These are phyloP conservation scores for Phytopythium chamaehyphon DNA, from an alignment of 352 stramenopile genomes.

Conservation along the genomic window DNA sequence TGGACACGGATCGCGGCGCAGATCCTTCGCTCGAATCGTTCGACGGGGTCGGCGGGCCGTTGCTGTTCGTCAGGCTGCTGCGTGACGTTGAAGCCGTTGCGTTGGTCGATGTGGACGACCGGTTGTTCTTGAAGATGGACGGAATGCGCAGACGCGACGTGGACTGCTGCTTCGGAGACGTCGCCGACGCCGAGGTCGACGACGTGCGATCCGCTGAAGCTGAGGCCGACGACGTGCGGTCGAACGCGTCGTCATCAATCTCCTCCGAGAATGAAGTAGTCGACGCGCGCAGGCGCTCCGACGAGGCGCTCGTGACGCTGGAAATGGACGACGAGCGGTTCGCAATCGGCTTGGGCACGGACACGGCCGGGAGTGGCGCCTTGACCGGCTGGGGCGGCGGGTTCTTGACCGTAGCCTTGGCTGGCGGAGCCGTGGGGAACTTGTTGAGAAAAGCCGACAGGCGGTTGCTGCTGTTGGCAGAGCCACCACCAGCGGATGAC, in stretches of 20 bases:
- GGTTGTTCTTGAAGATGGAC: slow-evolving; percentile 46
- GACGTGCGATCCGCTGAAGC: neutral
- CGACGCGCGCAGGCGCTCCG: slow-evolving; percentile 5
- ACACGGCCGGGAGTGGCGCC: slow-evolving; percentile 6
- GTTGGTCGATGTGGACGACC: slow-evolving; percentile 6
- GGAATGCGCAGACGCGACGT: slow-evolving; percentile 46
- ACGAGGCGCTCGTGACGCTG: slow-evolving; percentile 20
- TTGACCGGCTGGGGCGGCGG: slow-evolving; percentile 11
- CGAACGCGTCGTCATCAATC: slow-evolving; percentile 8
- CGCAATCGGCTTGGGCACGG: slow-evolving; percentile 9
- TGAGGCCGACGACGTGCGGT: slow-evolving; percentile 5
- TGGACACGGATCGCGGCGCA: slow-evolving; percentile 52
- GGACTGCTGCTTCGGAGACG: neutral
- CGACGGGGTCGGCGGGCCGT: slow-evolving; percentile 21
- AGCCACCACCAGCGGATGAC: neutral
- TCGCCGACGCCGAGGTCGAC: neutral
- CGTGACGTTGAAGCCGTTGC: slow-evolving; percentile 14
- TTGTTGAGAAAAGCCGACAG: slow-evolving; percentile 69
- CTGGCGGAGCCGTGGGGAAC: slow-evolving; percentile 33
- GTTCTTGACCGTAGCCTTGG: slow-evolving; percentile 6
- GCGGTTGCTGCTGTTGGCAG: slow-evolving; percentile 33
- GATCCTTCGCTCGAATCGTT: slow-evolving; percentile 23
- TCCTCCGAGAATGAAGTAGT: slow-evolving; percentile 6
- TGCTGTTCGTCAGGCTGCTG: slow-evolving; percentile 32
- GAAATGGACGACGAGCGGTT: slow-evolving; percentile 23